A percentile compares a stretch with the other conserved stretches of the same genome.
These are phyloP conservation scores for Candida sanyaensis DNA, from an alignment of 1,139 yeast genomes.

Conservation along the genomic window DNA sequence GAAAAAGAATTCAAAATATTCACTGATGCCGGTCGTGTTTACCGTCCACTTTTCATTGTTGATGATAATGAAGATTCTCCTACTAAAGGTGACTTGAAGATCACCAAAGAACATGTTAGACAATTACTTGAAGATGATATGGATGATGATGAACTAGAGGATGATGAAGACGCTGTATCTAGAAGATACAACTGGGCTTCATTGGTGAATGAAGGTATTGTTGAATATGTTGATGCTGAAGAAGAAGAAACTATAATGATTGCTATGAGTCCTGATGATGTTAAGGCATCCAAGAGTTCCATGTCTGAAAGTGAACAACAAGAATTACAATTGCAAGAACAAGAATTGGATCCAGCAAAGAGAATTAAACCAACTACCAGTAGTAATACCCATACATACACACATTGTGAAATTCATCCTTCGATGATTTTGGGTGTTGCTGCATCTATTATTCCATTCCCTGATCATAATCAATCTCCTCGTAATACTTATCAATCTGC, in stretches of 20 bases:
- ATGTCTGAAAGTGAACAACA: slow-evolving; percentile 44
- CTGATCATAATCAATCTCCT: slow-evolving; percentile 99
- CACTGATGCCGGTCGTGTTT: slow-evolving; percentile 98
- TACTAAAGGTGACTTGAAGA: slow-evolving; percentile 75
- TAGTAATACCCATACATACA: slow-evolving; percentile 75
- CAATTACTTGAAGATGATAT: slow-evolving; percentile 41
- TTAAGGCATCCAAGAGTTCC: slow-evolving; percentile 63
- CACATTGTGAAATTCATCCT: slow-evolving; percentile 99
- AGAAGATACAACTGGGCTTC: slow-evolving; percentile 81
- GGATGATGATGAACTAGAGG: slow-evolving; percentile 62
- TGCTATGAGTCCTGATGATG: slow-evolving; percentile 98
- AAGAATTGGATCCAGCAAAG: slow-evolving; percentile 73
- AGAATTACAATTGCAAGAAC: slow-evolving; percentile 47
- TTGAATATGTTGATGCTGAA: slow-evolving; percentile 95
- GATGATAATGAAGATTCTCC: slow-evolving; percentile 80
- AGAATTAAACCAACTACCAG: slow-evolving; percentile 76
- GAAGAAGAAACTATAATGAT: slow-evolving; percentile 98
- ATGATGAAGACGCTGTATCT: slow-evolving; percentile 62
- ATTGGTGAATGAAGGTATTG: slow-evolving; percentile 80
- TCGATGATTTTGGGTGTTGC: slow-evolving; percentile 98
- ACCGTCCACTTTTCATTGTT: slow-evolving; percentile 90
- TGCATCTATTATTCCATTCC: slow-evolving; percentile 98
- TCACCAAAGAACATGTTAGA: slow-evolving; percentile 81
- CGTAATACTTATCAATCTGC: slow-evolving; percentile 99
- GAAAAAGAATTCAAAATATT: slow-evolving; percentile 94